These are phyloP conservation scores for Saccharomycopsis fibuligera DNA, from an alignment of 805 yeast species.

Conservation along the genomic window DNA sequence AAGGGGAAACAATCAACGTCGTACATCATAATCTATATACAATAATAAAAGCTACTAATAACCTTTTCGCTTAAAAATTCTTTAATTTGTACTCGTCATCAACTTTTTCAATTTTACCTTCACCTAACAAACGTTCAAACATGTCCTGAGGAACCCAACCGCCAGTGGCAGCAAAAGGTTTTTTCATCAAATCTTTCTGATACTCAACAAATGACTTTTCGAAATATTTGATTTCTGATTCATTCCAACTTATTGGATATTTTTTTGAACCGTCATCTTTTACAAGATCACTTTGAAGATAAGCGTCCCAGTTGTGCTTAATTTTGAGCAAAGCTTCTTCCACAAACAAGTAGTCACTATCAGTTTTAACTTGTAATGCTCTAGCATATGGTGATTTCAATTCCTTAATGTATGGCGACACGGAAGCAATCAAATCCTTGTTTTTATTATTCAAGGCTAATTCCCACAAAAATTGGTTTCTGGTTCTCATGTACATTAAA, in stretches of 20 bases:
- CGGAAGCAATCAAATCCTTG: conserved; percentile 68
- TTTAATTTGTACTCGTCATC: conserved; percentile 44
- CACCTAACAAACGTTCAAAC: conserved; percentile 64
- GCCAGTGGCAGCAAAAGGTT: conserved; percentile 83
- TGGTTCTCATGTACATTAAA: conserved; percentile 82
- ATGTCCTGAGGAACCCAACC: conserved; percentile 97
- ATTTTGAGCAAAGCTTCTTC: conserved; percentile 63
- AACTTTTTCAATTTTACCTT: conserved; percentile 59
- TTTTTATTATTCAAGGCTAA: conserved; percentile 56
- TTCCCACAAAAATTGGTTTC: conserved; percentile 91
- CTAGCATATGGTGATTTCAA: conserved; percentile 59
- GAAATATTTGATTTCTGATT: conserved; percentile 52
- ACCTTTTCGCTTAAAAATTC: no score
- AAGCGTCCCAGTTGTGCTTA: conserved; percentile 62
- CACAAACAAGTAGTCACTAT: conserved; percentile 53
- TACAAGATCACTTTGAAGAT: conserved; percentile 51
- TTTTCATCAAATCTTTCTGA: conserved; percentile 58
- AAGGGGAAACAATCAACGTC: no score
- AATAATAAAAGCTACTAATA: no score
- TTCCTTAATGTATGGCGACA: conserved; percentile 74
- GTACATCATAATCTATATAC: no score
- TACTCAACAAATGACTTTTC: conserved; percentile 54
- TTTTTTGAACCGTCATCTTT: conserved; percentile 30
- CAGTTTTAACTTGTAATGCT: conserved; percentile 51
- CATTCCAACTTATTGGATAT: conserved; percentile 58